These are phyloP conservation scores for Escallonia rubra DNA, from an alignment of 129 eudicot genomes.

Conservation along the genomic window DNA sequence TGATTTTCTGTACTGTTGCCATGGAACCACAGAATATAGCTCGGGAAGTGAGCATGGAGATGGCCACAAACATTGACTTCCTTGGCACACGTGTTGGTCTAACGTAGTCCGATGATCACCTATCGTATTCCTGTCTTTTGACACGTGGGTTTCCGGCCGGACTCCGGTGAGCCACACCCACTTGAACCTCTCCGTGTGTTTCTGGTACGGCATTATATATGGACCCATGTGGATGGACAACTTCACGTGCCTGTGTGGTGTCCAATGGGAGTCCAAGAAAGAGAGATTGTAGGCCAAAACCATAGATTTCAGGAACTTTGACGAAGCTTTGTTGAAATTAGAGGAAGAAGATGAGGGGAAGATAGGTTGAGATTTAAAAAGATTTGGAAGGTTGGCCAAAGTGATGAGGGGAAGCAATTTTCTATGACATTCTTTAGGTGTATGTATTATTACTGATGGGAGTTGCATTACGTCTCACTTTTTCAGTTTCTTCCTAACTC, in stretches of 20 bases:
- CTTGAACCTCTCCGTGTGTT: too few species aligned
- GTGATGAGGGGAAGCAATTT: background rate
- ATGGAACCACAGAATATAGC: background rate
- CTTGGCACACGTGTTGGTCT: conserved; percentile 1
- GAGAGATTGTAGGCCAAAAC: background rate
- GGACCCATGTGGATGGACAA: conserved; percentile 13
- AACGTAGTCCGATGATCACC: background rate
- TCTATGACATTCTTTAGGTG: background rate
- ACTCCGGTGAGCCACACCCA: too few species aligned
- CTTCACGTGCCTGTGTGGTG: conserved; percentile 8
- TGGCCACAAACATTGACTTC: background rate
- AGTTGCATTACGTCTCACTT: too few species aligned
- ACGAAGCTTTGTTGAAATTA: background rate
- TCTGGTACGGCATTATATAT: too few species aligned
- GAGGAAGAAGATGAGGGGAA: background rate
- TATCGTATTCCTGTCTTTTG: background rate
- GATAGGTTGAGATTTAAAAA: background rate
- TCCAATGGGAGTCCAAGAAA: conserved; percentile 1
- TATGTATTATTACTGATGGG: too few species aligned
- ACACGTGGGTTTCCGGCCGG: background rate
- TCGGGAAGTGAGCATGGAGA: too few species aligned
- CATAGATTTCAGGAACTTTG: conserved; percentile 2
- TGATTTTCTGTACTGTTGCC: background rate
- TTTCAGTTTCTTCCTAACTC: background rate
- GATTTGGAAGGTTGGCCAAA: background rate